Evolutionary conservation across 495 filamentous ascomycete species (phyloP).

Genomic region (Immersiella caudata): DNA sequence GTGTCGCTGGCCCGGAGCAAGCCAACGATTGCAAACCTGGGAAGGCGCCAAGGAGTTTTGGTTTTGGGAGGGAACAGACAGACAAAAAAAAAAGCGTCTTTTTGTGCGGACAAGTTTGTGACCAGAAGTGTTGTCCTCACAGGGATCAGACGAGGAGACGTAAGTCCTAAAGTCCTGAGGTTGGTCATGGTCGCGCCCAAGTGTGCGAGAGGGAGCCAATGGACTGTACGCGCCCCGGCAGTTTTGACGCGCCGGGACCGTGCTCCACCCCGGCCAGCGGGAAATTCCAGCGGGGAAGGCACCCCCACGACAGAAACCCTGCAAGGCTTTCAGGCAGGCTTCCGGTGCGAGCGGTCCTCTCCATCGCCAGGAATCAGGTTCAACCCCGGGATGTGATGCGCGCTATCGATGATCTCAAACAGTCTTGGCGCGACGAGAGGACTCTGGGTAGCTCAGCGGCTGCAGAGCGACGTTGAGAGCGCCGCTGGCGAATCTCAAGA

Average conservation of each 20-base stretch:
- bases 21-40: too few relatives aligned
- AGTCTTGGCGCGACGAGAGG: background rate
- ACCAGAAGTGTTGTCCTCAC: background rate
- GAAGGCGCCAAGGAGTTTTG: too few relatives aligned
- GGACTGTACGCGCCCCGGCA: background rate
- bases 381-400: background rate
- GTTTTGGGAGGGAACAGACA: too few relatives aligned
- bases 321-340: background rate
- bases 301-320: background rate
- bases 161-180: background rate
- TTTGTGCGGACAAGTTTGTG: background rate
- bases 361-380: background rate
- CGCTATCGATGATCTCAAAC: background rate
- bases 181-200: background rate
- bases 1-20: too few relatives aligned
- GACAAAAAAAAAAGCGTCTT: background rate
- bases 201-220: background rate
- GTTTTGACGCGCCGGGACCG: background rate
- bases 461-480: background rate
- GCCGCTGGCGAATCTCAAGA: background rate
- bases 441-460: background rate
- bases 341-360: background rate
- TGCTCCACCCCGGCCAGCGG: background rate
- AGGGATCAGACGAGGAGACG: background rate
- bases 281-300: background rate